Base-by-base conservation (phyloP, 2,329 filamentous ascomycete genomes). In the Penicillium freii region DNA sequence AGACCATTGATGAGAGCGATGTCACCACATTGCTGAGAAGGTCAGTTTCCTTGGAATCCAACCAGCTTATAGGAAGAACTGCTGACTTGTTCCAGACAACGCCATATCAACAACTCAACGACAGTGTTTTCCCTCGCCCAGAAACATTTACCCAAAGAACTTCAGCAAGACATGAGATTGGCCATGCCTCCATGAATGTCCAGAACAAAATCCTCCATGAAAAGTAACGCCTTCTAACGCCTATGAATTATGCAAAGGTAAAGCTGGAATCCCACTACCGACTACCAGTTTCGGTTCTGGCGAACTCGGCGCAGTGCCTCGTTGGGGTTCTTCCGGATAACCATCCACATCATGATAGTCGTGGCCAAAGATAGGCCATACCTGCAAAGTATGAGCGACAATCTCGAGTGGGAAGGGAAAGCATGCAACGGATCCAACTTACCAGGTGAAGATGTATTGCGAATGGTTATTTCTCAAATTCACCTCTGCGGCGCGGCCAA, bases 401-500 rank as follows among this genome's bases (percentile, higher is more conserved):
- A 27, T 25, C 25, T 42, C 38, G 34, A 21, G 19, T 51, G 42
- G 38, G 40, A 38, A 34, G 15, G 10, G 17, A 17, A 27, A 17
- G 3, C 19, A 27, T n/a, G 13, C 44, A 34, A 49, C 21, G 2
- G 11, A 50, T 29, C 19, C 38, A 33, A 77, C 87, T 71, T 85
- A 97, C 94, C 94, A 99, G 65, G 94, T 99, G 75, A 97, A 94
- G 66, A 99, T 99, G 76, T 99, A 99, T 80, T 97, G 94, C 62
- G 91, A 87, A 76, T 99, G 94, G 77, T 96, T 97, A 73, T 99
- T 99, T 73, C 91, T 85, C 71, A 99, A 79, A 73, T 95, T 96
- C 59, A 99, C 92, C 77, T 96, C 91, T 5, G 94, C 84, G 7
- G 91, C 79, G 71, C 93, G 84, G 15, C 92, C 94, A 71, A 97